Base-by-base conservation (phyloP, 805 yeast species). In the Saturnispora dispora region DNA sequence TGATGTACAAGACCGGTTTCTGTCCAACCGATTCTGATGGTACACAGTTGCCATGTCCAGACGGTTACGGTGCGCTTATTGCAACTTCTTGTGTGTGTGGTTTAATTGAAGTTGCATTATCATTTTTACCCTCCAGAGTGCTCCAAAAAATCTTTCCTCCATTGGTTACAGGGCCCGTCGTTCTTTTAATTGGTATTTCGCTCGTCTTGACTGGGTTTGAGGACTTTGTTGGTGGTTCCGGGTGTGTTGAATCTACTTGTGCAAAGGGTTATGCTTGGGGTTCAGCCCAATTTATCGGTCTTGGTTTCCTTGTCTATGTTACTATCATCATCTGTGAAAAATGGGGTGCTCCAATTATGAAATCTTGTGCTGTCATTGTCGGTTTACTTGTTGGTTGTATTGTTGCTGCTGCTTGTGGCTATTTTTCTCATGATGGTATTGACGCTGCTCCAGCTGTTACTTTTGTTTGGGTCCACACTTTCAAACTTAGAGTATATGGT, bases 291-390 rank as follows among this genome's bases (percentile, higher is more conserved):
- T 89, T 83, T 61, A 69, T 90, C 57, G 97, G 96, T 45, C 74
- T 89, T 32, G 96, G 96, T 4, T 88, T 89, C 74, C 69, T 83
- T 35, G 96, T 88, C 10, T 86, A 78, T 62, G 75, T 79, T 27
- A 72, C 87, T 5, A 88, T 90, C 61, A 75, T 89, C 52, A 50
- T 88, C 32, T 77, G 85, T 61, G 96, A 90, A 67, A 80, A 81
- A 64, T 89, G 85, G 76, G 97, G 97, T 27, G 81, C 96, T 20
- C 97, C 97, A 51, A 85, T 89, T 61, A 85, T 89, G 93, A 88
- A 85, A 63, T 85, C 95, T 2, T 88, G 96, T 76, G 93, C 96
- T 1, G 96, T 89, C 48, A 85, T 89, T 58, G 70, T 83, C 39
- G 96, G 96, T 36, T 72, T 89, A 53, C 69, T 90, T 27, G 81